These are phyloP conservation scores for Castanea crenata DNA, from an alignment of 306 rosid genomes.

Conservation along the genomic window DNA sequence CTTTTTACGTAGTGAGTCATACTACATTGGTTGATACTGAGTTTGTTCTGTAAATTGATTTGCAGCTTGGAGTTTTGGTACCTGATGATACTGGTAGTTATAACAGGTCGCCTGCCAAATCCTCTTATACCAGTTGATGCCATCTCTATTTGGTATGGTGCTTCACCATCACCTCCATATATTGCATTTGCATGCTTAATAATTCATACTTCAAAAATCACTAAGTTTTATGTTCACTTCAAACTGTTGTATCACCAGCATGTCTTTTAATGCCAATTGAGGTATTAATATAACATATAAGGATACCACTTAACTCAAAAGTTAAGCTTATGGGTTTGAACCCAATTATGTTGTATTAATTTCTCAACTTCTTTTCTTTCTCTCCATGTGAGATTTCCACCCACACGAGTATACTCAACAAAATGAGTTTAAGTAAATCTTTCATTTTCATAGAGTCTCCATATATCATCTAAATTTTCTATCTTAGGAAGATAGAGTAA, in stretches of 20 bases:
- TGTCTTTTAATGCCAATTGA: background rate
- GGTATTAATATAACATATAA: too few species aligned
- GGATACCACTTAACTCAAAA: too few species aligned
- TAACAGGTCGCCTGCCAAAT: conserved; percentile 59
- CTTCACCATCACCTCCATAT: background rate
- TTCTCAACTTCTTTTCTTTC: too few species aligned
- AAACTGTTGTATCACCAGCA: background rate
- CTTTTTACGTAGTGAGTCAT: background rate
- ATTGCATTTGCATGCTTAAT: background rate
- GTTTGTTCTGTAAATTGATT: background rate
- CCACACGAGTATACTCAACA: too few species aligned
- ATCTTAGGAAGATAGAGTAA: background rate
- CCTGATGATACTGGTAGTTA: conserved; percentile 67
- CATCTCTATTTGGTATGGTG: conserved; percentile 63
- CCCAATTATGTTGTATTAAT: too few species aligned
- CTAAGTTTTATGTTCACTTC: too few species aligned
- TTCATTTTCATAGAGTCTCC: too few species aligned
- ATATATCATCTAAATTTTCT: too few species aligned
- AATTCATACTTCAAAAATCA: too few species aligned
- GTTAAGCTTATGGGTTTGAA: too few species aligned
- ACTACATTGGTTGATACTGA: background rate
- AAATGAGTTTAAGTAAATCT: too few species aligned
- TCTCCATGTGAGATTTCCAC: too few species aligned
- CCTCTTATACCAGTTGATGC: conserved; percentile 73
- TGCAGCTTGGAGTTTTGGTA: conserved; percentile 93